Evolutionary conservation across 164 flowering plant species (phyloP).

Genomic region (Kingdonia uniflora): DNA sequence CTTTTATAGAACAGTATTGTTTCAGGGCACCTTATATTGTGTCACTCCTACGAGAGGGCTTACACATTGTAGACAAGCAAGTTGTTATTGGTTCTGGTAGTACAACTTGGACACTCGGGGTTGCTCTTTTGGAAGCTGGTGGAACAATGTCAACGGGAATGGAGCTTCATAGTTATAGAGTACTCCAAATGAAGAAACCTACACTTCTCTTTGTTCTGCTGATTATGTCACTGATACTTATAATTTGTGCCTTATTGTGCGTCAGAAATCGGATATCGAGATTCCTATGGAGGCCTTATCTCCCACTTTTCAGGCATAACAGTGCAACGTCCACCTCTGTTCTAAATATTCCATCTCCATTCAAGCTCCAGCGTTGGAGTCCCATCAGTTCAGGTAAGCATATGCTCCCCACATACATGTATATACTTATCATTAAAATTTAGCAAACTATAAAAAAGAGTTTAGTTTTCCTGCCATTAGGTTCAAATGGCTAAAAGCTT

Average conservation of each 20-base stretch:
- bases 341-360: constrained; percentile 61
- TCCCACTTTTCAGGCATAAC: constrained; percentile 68
- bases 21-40: constrained; percentile 92
- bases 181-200: constrained; percentile 50
- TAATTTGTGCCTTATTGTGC: constrained; percentile 55
- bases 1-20: constrained; percentile 94
- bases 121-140: constrained; percentile 85
- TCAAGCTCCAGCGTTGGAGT: constrained; percentile 80
- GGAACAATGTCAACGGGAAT: constrained; percentile 33
- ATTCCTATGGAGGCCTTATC: constrained; percentile 46
- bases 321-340: constrained; percentile 45
- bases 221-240: constrained; percentile 37
- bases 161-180: constrained; percentile 30
- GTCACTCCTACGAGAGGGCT: constrained; percentile 74
- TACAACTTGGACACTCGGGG: constrained; percentile 96
- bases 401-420: too few species aligned
- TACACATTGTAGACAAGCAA: constrained; percentile 66
- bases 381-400: constrained; percentile 69
- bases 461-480: too few species aligned
- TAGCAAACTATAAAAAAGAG: too few species aligned
- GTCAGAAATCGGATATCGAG: constrained; percentile 52
- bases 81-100: constrained; percentile 87
- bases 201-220: constrained; percentile 35
- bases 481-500: too few species aligned
- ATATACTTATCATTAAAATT: too few species aligned